A percentile compares a stretch with the other conserved stretches of the same genome.
Conservation (phyloP, 2,329 filamentous ascomycete genomes). For the Arthrobotrys iridis region DNA sequence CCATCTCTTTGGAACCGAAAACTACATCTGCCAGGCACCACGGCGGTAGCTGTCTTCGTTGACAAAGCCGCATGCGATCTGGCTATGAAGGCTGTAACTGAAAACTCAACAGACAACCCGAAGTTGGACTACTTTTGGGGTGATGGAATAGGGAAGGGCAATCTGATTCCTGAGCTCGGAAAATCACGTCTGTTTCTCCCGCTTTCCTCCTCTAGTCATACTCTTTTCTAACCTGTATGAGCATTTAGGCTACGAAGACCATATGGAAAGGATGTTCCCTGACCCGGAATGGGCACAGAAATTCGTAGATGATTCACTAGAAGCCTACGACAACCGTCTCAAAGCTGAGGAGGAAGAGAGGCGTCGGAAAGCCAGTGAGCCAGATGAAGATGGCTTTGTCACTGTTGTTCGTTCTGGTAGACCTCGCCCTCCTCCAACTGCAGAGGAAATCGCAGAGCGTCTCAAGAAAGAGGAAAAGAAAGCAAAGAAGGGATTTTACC, state of each 20-base stretch:
- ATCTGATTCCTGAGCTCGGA: constrained; percentile 69
- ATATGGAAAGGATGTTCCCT: constrained; percentile 78
- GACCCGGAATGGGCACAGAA: constrained; percentile 73
- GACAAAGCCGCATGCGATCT: constrained; percentile 81
- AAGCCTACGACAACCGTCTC: constrained; percentile 77
- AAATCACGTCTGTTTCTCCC: constrained; percentile 59
- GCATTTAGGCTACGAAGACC: constrained; percentile 69
- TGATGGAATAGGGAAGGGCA: constrained; percentile 66
- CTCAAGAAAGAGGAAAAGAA: constrained; percentile 73
- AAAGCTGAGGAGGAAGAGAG: constrained; percentile 71
- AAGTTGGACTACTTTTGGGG: constrained; percentile 74
- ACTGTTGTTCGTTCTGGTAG: constrained; percentile 82
- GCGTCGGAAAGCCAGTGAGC: constrained; percentile 76
- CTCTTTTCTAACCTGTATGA: constrained; percentile 40
- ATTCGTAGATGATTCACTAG: constrained; percentile 85
- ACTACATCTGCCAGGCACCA: constrained; percentile 77
- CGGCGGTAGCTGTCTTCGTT: constrained; percentile 83
- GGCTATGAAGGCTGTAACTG: constrained; percentile 76
- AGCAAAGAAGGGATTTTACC: constrained; percentile 71
- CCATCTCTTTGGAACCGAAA: constrained; percentile 78
- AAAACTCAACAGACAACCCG: constrained; percentile 68
- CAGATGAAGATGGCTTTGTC: constrained; percentile 94
- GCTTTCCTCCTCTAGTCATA: not conserved
- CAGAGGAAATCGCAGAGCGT: constrained; percentile 72
- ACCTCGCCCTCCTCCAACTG: constrained; percentile 76